These are phyloP conservation scores for Fusarium sulawesiense DNA, from an alignment of 2,329 filamentous ascomycete genomes.

Conservation along the genomic window DNA sequence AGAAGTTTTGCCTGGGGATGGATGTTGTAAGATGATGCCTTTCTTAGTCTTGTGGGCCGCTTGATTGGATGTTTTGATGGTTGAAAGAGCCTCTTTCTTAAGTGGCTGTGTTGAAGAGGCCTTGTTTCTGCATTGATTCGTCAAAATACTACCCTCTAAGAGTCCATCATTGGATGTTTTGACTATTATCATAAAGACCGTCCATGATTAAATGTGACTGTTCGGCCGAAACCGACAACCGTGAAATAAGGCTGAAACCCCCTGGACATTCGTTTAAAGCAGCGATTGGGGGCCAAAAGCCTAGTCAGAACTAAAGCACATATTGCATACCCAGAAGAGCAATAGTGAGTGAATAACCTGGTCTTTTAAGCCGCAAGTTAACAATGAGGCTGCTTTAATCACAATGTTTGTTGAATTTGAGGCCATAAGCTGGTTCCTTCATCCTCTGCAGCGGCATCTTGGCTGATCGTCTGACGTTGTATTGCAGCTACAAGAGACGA, in stretches of 20 bases:
- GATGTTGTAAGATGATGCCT: neutral
- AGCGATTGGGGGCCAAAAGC: slow-evolving; percentile 15
- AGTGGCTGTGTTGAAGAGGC: slow-evolving; percentile 10
- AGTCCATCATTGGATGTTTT: neutral
- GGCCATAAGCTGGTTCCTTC: neutral
- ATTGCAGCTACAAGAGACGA: slow-evolving; percentile 20
- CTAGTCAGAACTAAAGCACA: slow-evolving; percentile 17
- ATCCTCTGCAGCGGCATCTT: neutral
- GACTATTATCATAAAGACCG: neutral
- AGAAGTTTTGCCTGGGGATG: slow-evolving; percentile 2
- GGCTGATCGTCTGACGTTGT: slow-evolving; percentile 32
- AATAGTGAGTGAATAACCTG: slow-evolving; percentile 1
- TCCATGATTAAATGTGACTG: neutral
- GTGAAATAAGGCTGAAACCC: slow-evolving; percentile 8
- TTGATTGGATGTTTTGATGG: neutral
- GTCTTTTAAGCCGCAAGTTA: slow-evolving; percentile 1
- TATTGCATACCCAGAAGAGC: slow-evolving; percentile 17
- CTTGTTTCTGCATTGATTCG: neutral
- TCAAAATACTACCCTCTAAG: neutral
- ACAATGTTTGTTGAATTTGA: neutral
- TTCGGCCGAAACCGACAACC: neutral
- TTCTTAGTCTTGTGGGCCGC: neutral
- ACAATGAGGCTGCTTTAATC: neutral
- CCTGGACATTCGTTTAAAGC: slow-evolving; percentile 7
- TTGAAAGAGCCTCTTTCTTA: slow-evolving; percentile 7